Evolutionary conservation across 2,329 filamentous ascomycete genomes (phyloP), one percentile per base, ranked within the genome.

Genomic region (Colletotrichum gloeosporioides): DNA sequence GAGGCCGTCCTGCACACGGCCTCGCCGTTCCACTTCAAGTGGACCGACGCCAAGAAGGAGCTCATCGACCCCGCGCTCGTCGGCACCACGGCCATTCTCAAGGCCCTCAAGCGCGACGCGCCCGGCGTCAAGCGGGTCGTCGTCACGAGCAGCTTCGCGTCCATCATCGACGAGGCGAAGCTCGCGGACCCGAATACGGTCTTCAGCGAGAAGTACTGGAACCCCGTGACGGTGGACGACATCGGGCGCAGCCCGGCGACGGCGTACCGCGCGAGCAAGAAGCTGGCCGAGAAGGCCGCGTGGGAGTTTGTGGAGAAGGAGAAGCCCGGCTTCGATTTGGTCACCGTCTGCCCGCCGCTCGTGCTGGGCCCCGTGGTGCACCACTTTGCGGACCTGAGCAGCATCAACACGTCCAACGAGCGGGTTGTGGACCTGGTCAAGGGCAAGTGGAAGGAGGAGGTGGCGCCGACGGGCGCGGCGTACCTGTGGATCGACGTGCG

Each of bases 41-140:
- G 86, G 78, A 86, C 83, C 63, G 89, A 91, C 79, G 83, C 89
- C 12, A 81, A 88, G 77, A 88, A 83, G 69, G 90, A 92, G 73
- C 86, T 93, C 34, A 83, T 93, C 72, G 88, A 92, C 79, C 91
- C 91, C 2, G 91, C 91, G 6, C 84, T 92, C 62, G 85, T 89
- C 70, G 92, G 90, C 77, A 92, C 90, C 2, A 94, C 92, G 78
- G 93, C 93, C 39, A 92, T 97, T 71, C 92, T 95, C 44, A 90
- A 93, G 78, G 92, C 94, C 22, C 89, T 96, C 77, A 92, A 93
- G 80, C 87, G 87, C 77, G 78, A 90, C 82, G 81, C 89, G 1
- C 90, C 89, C 0, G 78, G 78, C 8, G 94, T 98, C 69, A 95
- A 93, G 85, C 90, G 93, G 76, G 93, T 98, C 16, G 92, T 94